Conservation (phyloP, 73 alveolate genomes). For the Paramecium pentaurelia region DNA sequence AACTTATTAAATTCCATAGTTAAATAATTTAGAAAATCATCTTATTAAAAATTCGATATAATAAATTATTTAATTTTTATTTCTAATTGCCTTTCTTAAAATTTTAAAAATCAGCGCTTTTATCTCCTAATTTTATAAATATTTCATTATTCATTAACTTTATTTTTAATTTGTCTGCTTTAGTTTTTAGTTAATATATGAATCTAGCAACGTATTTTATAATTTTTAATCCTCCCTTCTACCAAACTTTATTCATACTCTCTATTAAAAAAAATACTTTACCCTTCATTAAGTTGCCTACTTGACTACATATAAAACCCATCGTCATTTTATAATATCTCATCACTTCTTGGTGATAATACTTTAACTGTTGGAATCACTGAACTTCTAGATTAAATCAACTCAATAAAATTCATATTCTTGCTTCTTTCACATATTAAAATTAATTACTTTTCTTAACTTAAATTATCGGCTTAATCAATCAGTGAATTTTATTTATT, state of each 20-base stretch:
- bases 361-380: neutral
- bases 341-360: neutral
- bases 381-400: neutral
- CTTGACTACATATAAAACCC: neutral
- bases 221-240: neutral
- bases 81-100: neutral
- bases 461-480: neutral
- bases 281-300: neutral
- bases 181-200: neutral
- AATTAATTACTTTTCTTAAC: neutral
- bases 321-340: neutral
- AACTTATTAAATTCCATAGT: neutral
- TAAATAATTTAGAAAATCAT: neutral
- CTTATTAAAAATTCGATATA: neutral
- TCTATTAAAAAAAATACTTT: neutral
- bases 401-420: neutral
- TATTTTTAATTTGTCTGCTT: neutral
- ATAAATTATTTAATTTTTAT: neutral
- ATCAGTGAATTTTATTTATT: neutral
- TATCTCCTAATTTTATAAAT: neutral
- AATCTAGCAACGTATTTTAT: neutral
- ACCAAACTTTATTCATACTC: neutral
- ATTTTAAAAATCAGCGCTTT: neutral
- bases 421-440: neutral
- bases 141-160: neutral